These are phyloP conservation scores for Oidiodendron maius DNA, from an alignment of 495 filamentous ascomycete species.

Conservation along the genomic window DNA sequence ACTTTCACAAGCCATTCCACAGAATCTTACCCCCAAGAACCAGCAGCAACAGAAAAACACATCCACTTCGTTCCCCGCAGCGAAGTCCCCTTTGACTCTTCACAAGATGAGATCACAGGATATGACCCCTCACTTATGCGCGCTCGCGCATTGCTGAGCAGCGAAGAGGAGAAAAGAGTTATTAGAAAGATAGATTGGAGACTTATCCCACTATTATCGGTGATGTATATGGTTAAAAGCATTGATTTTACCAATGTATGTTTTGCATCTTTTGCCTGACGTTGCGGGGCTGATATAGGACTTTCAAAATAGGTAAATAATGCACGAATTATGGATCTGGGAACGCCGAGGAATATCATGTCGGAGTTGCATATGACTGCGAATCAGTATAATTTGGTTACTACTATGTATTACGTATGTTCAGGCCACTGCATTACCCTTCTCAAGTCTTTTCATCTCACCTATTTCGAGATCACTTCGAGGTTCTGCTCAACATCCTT, in stretches of 20 bases:
- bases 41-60: no score
- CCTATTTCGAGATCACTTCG: no score
- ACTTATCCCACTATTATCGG: conserved; percentile 14
- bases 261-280: background rate
- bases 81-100: no score
- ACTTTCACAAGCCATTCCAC: no score
- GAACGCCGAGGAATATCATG: conserved; percentile 23
- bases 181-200: conserved; percentile 11
- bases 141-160: no score
- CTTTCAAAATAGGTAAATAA: background rate
- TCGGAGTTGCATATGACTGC: conserved; percentile 28
- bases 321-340: conserved; percentile 17
- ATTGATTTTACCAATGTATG: background rate
- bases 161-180: conserved; percentile 28
- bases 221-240: background rate
- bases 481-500: no score
- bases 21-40: no score
- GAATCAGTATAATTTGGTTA: conserved; percentile 32
- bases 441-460: no score
- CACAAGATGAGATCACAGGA: no score
- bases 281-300: background rate
- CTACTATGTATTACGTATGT: conserved; percentile 29
- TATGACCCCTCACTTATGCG: no score
- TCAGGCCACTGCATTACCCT: no score
- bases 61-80: no score